Evolutionary conservation across 352 stramenopile genomes (phyloP), one percentile per base, ranked within the genome.

Genomic region (Globisporangium echinulatum): DNA sequence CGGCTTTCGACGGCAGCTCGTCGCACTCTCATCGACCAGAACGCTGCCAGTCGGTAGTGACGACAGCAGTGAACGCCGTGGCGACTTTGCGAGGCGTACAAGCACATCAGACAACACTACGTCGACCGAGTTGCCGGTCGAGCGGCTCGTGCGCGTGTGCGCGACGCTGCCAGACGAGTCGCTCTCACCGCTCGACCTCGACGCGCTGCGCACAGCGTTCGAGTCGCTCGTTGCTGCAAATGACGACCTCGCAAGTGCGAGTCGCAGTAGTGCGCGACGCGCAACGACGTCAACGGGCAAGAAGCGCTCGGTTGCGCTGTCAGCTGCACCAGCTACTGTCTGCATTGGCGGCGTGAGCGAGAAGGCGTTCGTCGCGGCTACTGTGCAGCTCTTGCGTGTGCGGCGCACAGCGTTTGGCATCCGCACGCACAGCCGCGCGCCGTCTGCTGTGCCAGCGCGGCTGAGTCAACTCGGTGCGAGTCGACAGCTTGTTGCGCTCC

Each of bases 291-390:
- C 49, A 38, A 13, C 51, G 2, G 17, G 42, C 51, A 52, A 59
- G 39, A 44, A 59, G 53, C 9, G 60, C 51, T 40, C 65, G 48
- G 17, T 60, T 39, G 19, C 15, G 14, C 37, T 49, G 5, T 13
- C 50, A 11, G 17, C 42, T 36, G 49, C 56, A 52, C 56, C 47
- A 4, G 43, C 19, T n/a, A 50, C 42, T 17, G 39, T 68, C 38
- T 63, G 62, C 15, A 56, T 75, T 14, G 70, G 70, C 4, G 79
- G 79, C n/a, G 64, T 88, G 52, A 81, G 63, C 38, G 79, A 86
- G 56, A 77, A 77, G 47, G 76, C 86, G 63, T 88, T 88, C 43
- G 78, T 88, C 10, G 79, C 77, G 40, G 67, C 80, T 52, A 63
- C 69, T 13, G 61, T 83, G 39, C 74, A 88, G 43, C 59, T 79